Evolutionary conservation across 495 filamentous ascomycete species (phyloP).

Genomic region (Acidiella bohemica): DNA sequence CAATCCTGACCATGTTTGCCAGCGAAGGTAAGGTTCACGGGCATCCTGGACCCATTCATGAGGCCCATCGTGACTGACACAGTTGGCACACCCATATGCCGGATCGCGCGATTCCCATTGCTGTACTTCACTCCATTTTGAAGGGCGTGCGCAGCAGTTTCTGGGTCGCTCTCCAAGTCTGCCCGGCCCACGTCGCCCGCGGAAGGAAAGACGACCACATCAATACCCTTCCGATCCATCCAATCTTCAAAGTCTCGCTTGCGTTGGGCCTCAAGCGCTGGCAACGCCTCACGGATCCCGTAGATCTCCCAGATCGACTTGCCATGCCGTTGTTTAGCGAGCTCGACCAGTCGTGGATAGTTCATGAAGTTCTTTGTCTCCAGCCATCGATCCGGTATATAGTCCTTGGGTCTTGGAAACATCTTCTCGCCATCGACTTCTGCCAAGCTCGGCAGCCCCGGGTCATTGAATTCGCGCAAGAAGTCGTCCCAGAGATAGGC

Average conservation of each 20-base stretch:
- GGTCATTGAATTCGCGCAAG: conserved; percentile 19
- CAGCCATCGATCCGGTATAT: conserved; percentile 19
- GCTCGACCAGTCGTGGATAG: conserved; percentile 16
- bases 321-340: conserved; percentile 7
- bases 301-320: conserved; percentile 18
- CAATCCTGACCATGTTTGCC: conserved; percentile 24
- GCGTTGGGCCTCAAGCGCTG: conserved; percentile 23
- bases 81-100: conserved; percentile 28
- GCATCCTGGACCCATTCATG: conserved; percentile 20
- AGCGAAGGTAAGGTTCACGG: conserved; percentile 27
- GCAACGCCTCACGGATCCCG: conserved; percentile 20
- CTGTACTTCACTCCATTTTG: conserved; percentile 27
- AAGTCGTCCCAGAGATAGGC: conserved; percentile 30
- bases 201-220: conserved; percentile 24
- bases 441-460: conserved; percentile 12
- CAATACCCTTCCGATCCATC: conserved; percentile 19
- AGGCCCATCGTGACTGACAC: conserved; percentile 27
- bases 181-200: conserved; percentile 25
- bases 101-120: conserved; percentile 26
- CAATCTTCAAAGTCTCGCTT: conserved; percentile 27
- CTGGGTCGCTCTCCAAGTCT: conserved; percentile 21
- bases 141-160: conserved; percentile 17
- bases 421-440: conserved; percentile 19
- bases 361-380: conserved; percentile 22
- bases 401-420: conserved; percentile 22